Base-by-base conservation (phyloP, 2,329 filamentous ascomycete species). In the Ceratocystis smalleyi region DNA sequence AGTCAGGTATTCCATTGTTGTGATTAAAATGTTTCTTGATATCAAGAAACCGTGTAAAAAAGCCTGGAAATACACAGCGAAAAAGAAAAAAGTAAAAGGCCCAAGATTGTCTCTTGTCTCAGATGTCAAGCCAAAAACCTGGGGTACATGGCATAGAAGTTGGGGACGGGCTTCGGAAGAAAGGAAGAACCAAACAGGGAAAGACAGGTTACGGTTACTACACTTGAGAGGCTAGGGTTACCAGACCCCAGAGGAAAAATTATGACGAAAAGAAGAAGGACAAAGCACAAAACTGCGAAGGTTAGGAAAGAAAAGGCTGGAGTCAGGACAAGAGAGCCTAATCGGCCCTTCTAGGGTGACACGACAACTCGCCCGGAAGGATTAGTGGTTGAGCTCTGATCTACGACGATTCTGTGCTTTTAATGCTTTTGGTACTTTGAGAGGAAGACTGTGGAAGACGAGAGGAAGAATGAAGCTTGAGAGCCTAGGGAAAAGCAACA, bases 341-440 rank as follows among this genome's bases (percentile, higher is more conserved):
- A 57, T 57, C 54, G 54, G 54, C 54, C 54, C 54, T 32, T 57
- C 27, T 32, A 57, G 15, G 17, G 54, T 57, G n/a, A 35, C 54
- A 57, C 54, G 54, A 35, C 32, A 32, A 35, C 54, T 57, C 54
- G 54, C 54, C 27, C 54, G 27, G 54, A 57, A 57, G 54, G 54
- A 57, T 57, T 57, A 12, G 54, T 32, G 12, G 5, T 49, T 17
- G 27, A 35, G 54, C 54, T 57, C 27, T 57, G 54, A 57, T 57
- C 27, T 57, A 30, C 27, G 22, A 10, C 22, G 54, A 57, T 57
- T 57, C 54, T 35, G 54, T 57, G 54, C 27, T 6, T 57, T 30
- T 27, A 4, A 15, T 40, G 35, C 35, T 40, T 40, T 40, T 40
- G 12, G 35, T 40, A 12, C 35, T 4, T 51, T 7, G 35, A 19